Evolutionary conservation across 805 yeast genomes (phyloP).

Genomic region (Candida peoriensis): DNA sequence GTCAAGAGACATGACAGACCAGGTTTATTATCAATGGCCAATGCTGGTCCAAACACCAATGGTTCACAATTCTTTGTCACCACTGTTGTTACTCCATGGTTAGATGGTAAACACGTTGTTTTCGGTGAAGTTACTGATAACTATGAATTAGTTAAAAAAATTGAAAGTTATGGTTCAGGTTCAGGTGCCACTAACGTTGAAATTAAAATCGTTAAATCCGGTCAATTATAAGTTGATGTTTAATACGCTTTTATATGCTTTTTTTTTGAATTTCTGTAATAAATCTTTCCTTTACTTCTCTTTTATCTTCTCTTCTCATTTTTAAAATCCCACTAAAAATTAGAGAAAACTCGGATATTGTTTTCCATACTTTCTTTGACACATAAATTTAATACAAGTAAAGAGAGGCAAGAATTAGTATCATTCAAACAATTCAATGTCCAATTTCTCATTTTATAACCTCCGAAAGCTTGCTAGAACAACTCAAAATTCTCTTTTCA

Average conservation of each 20-base stretch:
- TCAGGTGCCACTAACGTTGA: constrained; percentile 11
- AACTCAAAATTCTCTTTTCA: not conserved
- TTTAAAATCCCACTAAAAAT: too few relatives aligned
- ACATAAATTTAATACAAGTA: too few relatives aligned
- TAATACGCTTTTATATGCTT: too few relatives aligned
- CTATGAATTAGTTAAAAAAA: constrained; percentile 10
- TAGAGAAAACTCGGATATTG: too few relatives aligned
- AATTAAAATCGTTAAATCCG: constrained; percentile 8
- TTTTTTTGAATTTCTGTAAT: too few relatives aligned
- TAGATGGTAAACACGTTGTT: constrained; percentile 90
- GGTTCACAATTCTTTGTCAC: constrained; percentile 96
- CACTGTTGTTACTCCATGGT: constrained; percentile 86
- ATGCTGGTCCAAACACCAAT: constrained; percentile 74
- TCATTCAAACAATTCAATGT: too few relatives aligned
- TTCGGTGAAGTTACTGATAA: constrained; percentile 70
- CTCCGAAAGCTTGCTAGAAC: not conserved
- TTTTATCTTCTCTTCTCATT: too few relatives aligned
- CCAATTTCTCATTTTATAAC: not conserved
- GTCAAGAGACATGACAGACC: constrained; percentile 62
- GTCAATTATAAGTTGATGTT: constrained; percentile 7
- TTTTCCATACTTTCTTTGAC: too few relatives aligned
- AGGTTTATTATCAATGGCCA: constrained; percentile 73
- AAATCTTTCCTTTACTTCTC: too few relatives aligned
- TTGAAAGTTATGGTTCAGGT: constrained; percentile 10
- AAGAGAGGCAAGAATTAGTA: too few relatives aligned